Conservation (phyloP, 257 asterid species). For the Cruciata laevipes region DNA sequence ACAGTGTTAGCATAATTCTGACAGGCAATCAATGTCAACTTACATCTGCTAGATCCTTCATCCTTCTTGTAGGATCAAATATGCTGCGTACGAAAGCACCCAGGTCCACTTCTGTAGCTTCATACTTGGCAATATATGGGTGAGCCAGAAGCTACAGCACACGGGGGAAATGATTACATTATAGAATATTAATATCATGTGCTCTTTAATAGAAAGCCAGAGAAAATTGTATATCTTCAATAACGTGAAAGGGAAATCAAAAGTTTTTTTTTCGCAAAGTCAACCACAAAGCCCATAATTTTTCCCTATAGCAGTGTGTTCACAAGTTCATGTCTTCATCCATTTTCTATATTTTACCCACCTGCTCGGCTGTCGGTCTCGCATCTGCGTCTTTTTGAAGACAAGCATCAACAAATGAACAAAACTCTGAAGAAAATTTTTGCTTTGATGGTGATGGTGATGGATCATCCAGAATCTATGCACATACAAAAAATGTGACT, state of each 20-base stretch:
- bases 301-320: neutral
- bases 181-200: neutral
- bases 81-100: constrained; percentile 74
- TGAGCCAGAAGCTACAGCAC: constrained; percentile 74
- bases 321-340: neutral
- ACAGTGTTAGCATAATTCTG: constrained; percentile 5
- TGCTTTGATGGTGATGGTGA: constrained; percentile 75
- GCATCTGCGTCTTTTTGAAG: constrained; percentile 73
- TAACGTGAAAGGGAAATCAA: neutral
- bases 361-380: constrained; percentile 96
- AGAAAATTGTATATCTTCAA: neutral
- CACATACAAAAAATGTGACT: neutral
- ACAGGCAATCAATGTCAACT: constrained; percentile 28
- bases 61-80: constrained; percentile 76
- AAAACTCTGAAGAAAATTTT: constrained; percentile 72
- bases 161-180: constrained; percentile 5
- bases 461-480: constrained; percentile 89
- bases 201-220: neutral
- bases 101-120: constrained; percentile 54
- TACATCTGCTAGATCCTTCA: constrained; percentile 97
- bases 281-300: neutral
- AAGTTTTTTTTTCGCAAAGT: neutral
- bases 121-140: constrained; percentile 65
- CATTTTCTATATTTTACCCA: constrained; percentile 27
- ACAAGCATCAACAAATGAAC: constrained; percentile 84